Conservation (phyloP, 805 yeast species). For the Nakazawaea sp. region DNA sequence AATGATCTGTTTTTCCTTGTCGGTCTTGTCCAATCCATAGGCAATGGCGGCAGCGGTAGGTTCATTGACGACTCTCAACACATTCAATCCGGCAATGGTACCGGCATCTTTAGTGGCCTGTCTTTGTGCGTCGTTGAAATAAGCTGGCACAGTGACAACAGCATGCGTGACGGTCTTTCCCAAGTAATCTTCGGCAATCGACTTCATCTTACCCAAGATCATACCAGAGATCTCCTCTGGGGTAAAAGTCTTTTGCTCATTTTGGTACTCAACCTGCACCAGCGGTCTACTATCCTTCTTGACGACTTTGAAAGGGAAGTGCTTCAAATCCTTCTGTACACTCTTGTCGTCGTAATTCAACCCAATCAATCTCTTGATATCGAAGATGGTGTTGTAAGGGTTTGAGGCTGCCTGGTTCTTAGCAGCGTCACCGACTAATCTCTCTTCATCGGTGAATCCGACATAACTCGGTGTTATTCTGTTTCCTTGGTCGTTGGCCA, state of each 20-base stretch:
- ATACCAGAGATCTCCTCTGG: conserved; percentile 95
- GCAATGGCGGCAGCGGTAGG: conserved; percentile 99
- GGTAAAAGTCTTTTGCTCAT: conserved; percentile 67
- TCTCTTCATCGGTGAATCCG: conserved; percentile 92
- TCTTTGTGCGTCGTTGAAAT: conserved; percentile 90
- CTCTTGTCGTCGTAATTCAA: conserved; percentile 74
- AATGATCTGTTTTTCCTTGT: conserved; percentile 81
- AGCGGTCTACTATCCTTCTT: conserved; percentile 82
- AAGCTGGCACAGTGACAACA: conserved; percentile 90
- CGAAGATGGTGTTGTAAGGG: conserved; percentile 89
- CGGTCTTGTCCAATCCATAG: conserved; percentile 81
- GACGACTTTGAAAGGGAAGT: conserved; percentile 79
- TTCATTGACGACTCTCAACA: conserved; percentile 84
- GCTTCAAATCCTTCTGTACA: conserved; percentile 74
- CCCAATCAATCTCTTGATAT: conserved; percentile 92
- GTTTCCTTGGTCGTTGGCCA: conserved; percentile 98
- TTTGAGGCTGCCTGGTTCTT: conserved; percentile 98
- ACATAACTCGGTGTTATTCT: conserved; percentile 97
- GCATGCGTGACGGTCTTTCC: conserved; percentile 84
- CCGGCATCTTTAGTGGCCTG: conserved; percentile 95
- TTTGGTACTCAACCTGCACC: conserved; percentile 82
- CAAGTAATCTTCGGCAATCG: conserved; percentile 85
- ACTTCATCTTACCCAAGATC: conserved; percentile 87
- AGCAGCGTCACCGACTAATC: conserved; percentile 96
- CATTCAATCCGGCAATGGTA: conserved; percentile 83